These are phyloP conservation scores for Thecaphora frezii DNA, from an alignment of 1,284 basidiomycete species.

Conservation along the genomic window DNA sequence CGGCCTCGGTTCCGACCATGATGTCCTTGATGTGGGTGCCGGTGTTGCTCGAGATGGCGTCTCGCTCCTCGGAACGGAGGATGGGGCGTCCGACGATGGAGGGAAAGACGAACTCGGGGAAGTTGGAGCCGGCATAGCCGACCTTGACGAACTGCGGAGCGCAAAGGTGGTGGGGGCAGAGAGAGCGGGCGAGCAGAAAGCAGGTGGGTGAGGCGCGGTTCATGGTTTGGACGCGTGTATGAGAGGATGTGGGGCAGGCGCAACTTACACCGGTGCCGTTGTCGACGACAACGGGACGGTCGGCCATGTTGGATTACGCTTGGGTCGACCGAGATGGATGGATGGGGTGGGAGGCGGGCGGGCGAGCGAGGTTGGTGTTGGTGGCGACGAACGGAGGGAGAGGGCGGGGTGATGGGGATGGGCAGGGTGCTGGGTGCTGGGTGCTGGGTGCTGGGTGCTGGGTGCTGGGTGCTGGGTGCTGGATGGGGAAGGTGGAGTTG, in stretches of 20 bases:
- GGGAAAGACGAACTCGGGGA: constrained; percentile 96
- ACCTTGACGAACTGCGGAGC: constrained; percentile 74
- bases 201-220: not conserved
- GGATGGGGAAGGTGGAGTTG: too few relatives aligned
- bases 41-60: constrained; percentile 64
- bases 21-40: constrained; percentile 72
- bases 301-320: constrained; percentile 46
- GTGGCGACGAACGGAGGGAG: too few relatives aligned
- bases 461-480: too few relatives aligned
- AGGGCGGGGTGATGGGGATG: too few relatives aligned
- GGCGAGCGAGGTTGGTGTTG: too few relatives aligned
- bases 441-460: too few relatives aligned
- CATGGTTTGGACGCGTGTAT: constrained; percentile 61
- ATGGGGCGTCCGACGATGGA: constrained; percentile 96
- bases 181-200: not conserved
- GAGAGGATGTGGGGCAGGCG: too few relatives aligned
- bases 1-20: constrained; percentile 96
- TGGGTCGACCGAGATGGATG: too few relatives aligned
- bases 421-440: too few relatives aligned
- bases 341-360: too few relatives aligned
- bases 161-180: too few relatives aligned
- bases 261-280: constrained; percentile 85
- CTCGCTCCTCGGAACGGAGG: constrained; percentile 90
- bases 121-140: constrained; percentile 83
- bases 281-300: constrained; percentile 84